Evolutionary conservation across 352 stramenopile genomes (phyloP).

Genomic region (Phytophthora pisi): DNA sequence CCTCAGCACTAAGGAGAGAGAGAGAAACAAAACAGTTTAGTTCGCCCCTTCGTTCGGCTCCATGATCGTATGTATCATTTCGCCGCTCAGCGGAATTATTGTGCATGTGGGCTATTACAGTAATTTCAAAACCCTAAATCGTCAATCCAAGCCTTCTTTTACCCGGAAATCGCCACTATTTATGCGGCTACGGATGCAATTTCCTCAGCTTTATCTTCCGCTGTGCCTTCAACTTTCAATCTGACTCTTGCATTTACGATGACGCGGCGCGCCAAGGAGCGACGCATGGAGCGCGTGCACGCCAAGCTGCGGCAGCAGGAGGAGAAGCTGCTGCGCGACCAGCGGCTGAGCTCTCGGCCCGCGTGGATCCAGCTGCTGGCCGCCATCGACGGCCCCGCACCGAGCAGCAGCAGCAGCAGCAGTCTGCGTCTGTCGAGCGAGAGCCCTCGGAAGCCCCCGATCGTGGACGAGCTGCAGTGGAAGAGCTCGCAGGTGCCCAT

Average conservation of each 20-base stretch:
- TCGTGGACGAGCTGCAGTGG: constrained; percentile 73
- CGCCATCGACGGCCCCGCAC: constrained; percentile 51
- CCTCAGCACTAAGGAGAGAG: not conserved
- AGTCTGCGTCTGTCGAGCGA: constrained; percentile 26
- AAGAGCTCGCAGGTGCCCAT: constrained; percentile 80
- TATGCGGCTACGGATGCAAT: constrained; percentile 10
- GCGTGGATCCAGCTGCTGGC: constrained; percentile 66
- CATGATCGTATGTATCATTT: not conserved
- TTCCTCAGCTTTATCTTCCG: constrained; percentile 16
- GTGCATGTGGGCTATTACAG: not conserved
- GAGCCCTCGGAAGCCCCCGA: constrained; percentile 24
- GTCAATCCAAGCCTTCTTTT: not conserved
- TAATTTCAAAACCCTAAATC: constrained; percentile 3
- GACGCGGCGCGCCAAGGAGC: constrained; percentile 82
- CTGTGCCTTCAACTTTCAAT: constrained; percentile 39
- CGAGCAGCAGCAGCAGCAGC: constrained; percentile 13
- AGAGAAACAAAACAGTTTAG: not conserved
- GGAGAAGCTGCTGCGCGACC: constrained; percentile 44
- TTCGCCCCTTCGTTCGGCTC: not conserved
- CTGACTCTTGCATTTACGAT: constrained; percentile 35
- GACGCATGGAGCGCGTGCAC: constrained; percentile 61
- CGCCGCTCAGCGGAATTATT: not conserved
- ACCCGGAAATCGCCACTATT: not conserved
- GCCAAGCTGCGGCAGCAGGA: constrained; percentile 59
- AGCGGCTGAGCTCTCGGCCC: constrained; percentile 46